These are phyloP conservation scores for Ehretia macrophylla DNA, from an alignment of 257 asterid genomes.

Conservation along the genomic window DNA sequence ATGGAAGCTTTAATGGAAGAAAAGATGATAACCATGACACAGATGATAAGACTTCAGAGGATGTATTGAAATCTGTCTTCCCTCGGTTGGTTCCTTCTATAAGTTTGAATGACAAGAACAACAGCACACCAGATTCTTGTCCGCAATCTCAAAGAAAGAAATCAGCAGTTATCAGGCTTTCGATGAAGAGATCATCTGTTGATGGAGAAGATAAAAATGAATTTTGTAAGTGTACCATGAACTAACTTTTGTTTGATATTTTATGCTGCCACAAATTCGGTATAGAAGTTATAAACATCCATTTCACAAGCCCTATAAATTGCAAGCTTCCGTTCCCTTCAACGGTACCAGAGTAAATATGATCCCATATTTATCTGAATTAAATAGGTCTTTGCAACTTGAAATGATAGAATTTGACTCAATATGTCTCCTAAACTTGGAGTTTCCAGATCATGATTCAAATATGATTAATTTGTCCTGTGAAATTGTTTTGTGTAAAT, in stretches of 20 bases:
- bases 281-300: not conserved
- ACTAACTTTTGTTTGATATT: not conserved
- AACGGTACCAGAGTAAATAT: too few relatives aligned
- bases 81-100: slow-evolving; percentile 64
- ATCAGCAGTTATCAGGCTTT: slow-evolving; percentile 75
- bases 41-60: slow-evolving; percentile 47
- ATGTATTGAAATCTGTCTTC: slow-evolving; percentile 56
- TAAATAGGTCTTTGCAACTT: too few relatives aligned
- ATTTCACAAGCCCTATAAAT: not conserved
- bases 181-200: slow-evolving; percentile 66
- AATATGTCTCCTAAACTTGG: too few relatives aligned
- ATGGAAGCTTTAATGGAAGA: slow-evolving; percentile 46
- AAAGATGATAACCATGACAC: slow-evolving; percentile 44
- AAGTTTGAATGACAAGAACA: slow-evolving; percentile 68
- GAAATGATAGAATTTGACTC: too few relatives aligned
- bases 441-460: too few relatives aligned
- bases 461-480: not conserved
- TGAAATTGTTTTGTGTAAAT: not conserved
- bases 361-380: not conserved
- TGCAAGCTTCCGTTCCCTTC: not conserved
- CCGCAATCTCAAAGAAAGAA: slow-evolving; percentile 56
- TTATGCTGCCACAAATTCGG: too few relatives aligned
- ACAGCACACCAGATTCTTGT: slow-evolving; percentile 31
- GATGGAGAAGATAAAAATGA: slow-evolving; percentile 61
- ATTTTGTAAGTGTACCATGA: slow-evolving; percentile 39